phyloP scores from a whole-genome alignment of 495 filamentous ascomycete species.

The Glutinoglossum americanum region DNA sequence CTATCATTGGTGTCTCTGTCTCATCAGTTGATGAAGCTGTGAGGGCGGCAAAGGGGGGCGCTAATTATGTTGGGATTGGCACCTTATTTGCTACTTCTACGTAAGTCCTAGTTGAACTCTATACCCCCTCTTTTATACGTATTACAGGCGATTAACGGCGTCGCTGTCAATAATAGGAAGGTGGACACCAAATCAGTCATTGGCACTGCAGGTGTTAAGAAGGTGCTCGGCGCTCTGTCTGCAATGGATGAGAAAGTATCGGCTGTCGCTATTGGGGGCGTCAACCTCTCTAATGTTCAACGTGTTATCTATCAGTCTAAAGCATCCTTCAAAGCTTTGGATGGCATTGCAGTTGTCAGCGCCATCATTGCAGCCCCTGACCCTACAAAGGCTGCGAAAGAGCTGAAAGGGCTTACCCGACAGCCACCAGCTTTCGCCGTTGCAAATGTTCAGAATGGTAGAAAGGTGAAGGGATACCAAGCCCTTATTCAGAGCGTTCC shows the following conservation, averaged over 20 bases:
- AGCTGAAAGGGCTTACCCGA: slow-evolving; percentile 30
- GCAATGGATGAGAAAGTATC: slow-evolving; percentile 23
- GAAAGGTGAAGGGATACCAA: slow-evolving; percentile 15
- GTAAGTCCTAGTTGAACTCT: slow-evolving; percentile 18
- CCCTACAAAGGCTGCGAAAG: slow-evolving; percentile 34
- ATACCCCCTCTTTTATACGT: not conserved
- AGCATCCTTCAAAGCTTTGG: slow-evolving; percentile 28
- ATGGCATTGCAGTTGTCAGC: slow-evolving; percentile 77
- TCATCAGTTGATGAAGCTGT: slow-evolving; percentile 45
- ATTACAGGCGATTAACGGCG: not conserved
- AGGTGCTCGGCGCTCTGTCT: slow-evolving; percentile 40
- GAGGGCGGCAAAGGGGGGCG: slow-evolving; percentile 43
- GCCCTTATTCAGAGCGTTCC: slow-evolving; percentile 26
- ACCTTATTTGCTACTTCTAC: slow-evolving; percentile 72
- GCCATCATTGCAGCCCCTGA: slow-evolving; percentile 58
- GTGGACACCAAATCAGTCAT: slow-evolving; percentile 65
- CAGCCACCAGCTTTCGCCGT: slow-evolving; percentile 24
- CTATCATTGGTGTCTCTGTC: slow-evolving; percentile 52
- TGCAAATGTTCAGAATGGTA: slow-evolving; percentile 1
- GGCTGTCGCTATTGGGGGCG: slow-evolving; percentile 70
- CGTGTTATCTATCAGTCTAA: slow-evolving; percentile 46
- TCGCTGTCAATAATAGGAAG: slow-evolving; percentile 22
- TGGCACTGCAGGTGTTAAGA: slow-evolving; percentile 52
- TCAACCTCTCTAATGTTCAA: slow-evolving; percentile 59
- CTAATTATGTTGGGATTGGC: slow-evolving; percentile 76